Evolutionary conservation across 345 rosid genomes (phyloP), one percentile per base, ranked within the genome.

Genomic region (Gossypium turneri): DNA sequence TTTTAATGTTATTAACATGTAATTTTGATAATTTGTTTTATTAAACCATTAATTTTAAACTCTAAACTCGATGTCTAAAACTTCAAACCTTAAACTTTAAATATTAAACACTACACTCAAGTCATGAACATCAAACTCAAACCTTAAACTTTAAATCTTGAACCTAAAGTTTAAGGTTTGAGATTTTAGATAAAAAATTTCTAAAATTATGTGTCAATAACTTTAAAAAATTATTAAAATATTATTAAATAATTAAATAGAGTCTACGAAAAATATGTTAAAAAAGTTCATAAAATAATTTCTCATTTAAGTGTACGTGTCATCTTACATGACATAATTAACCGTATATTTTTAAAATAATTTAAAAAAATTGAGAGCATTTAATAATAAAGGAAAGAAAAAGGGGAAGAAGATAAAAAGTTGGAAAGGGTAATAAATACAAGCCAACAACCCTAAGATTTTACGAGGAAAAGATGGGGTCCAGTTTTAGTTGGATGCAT

Each of bases 21-120:
- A 22, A 22, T 22, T 22, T 22, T 22, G 24, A 22, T 22, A 22
- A 22, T 22, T 22, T 22, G 0, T 22, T 34, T 34, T 34, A 20
- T 3, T 29, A 0, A 29, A 29, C 0, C 0, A 29, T 29, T 0
- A 34, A 34, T 34, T 5, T 34, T 34, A 5, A 34, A 5, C 0
- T 0, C 1, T 1, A 5, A 34, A 34, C 0, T 1, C 1, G 0
- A 34, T 0, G 5, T 5, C 0, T 0, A 0, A 4, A 34, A 34
- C 0, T 0, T 34, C 0, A 34, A 34, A 34, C 0, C 0, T 4
- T 4, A 34, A 34, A 34, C 7, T 0, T 0, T 4, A 34, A 34
- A 34, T 0, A 4, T 7, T 34, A 34, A 29, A 29, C 38, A 29
- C 0, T 0, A 3, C 34, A 29, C 1, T 0, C 0, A 3, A 34